A percentile compares a stretch with the other conserved stretches of the same genome.
These are phyloP conservation scores for Pleurotus sapidus DNA, from an alignment of 768 basidiomycete species.

Conservation along the genomic window DNA sequence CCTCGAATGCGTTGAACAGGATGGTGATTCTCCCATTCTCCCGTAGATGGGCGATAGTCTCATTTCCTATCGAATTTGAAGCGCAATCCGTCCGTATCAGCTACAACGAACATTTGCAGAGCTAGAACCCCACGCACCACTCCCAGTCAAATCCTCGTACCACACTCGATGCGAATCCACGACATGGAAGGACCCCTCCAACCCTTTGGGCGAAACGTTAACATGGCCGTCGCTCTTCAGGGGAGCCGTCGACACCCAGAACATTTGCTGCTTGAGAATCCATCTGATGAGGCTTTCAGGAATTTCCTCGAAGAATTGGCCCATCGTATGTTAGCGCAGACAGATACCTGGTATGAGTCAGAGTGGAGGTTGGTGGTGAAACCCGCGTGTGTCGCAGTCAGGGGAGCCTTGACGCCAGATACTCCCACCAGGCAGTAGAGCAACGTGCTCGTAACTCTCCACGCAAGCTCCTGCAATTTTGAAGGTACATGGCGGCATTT, in stretches of 20 bases:
- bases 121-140: conserved; percentile 39
- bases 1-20: conserved; percentile 60
- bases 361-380: too few relatives aligned
- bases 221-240: conserved; percentile 54
- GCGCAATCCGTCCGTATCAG: neutral
- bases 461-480: too few relatives aligned
- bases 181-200: conserved; percentile 58
- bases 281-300: conserved; percentile 50
- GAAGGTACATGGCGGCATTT: too few relatives aligned
- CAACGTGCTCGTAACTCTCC: too few relatives aligned
- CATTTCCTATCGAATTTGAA: conserved; percentile 34
- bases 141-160: conserved; percentile 76
- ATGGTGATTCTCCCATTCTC: conserved; percentile 64
- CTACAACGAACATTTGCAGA: too few relatives aligned
- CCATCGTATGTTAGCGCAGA: conserved; percentile 36
- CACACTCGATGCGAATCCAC: conserved; percentile 51
- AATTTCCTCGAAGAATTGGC: conserved; percentile 53
- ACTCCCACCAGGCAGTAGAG: too few relatives aligned
- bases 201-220: conserved; percentile 68
- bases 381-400: too few relatives aligned
- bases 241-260: conserved; percentile 71
- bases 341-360: too few relatives aligned
- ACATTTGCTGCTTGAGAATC: conserved; percentile 62
- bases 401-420: too few relatives aligned
- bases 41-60: conserved; percentile 59